Evolutionary conservation across 148 eudicot genomes (phyloP).

Genomic region (Cornus suecica): DNA sequence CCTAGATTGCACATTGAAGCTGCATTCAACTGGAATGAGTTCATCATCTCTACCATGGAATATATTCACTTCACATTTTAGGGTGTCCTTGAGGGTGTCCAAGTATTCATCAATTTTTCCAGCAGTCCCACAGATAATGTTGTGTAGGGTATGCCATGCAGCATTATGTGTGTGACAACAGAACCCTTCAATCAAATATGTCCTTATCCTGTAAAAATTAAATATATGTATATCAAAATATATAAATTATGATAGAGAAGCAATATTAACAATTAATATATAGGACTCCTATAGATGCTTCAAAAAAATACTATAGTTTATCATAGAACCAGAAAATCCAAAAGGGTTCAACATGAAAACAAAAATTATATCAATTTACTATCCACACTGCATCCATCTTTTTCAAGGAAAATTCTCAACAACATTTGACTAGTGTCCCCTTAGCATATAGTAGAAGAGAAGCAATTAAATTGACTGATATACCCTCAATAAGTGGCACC

Average conservation of each 20-base stretch:
- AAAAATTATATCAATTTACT: too few species aligned
- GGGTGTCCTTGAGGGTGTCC: slow-evolving; percentile 41
- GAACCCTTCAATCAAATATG: slow-evolving; percentile 71
- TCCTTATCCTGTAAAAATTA: slow-evolving; percentile 51
- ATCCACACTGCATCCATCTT: background rate
- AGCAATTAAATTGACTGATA: background rate
- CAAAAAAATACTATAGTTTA: too few species aligned
- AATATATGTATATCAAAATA: too few species aligned
- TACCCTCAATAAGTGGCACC: background rate
- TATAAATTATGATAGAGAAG: too few species aligned
- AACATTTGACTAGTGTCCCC: background rate
- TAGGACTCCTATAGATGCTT: too few species aligned
- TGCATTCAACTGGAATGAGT: slow-evolving; percentile 79
- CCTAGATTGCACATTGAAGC: slow-evolving; percentile 54
- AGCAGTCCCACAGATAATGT: slow-evolving; percentile 79
- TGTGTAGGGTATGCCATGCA: slow-evolving; percentile 96
- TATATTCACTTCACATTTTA: slow-evolving; percentile 52
- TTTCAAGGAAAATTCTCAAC: background rate
- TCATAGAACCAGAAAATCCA: too few species aligned
- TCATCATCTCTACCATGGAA: slow-evolving; percentile 81
- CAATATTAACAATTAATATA: too few species aligned
- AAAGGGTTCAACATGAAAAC: background rate
- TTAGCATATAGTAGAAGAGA: background rate
- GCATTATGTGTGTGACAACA: slow-evolving; percentile 86
- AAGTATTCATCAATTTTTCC: slow-evolving; percentile 66